phyloP scores from a whole-genome alignment of 345 rosid genomes.

The Noccaea bulbosa region DNA sequence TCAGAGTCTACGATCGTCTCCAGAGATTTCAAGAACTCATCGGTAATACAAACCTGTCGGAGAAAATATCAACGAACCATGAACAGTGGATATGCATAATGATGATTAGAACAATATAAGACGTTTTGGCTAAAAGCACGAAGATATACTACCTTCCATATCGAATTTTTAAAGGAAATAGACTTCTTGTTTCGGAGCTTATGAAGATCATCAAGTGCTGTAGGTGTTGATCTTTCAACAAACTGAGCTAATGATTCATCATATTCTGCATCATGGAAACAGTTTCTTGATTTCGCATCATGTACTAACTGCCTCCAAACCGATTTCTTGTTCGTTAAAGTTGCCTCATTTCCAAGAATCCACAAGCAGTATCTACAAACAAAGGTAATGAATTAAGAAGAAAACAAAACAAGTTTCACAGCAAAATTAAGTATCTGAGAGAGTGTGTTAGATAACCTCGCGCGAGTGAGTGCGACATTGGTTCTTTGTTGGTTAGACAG shows the following conservation, averaged over 20 bases:
- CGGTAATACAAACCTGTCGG: slow-evolving; percentile 40
- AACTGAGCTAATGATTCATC: slow-evolving; percentile 41
- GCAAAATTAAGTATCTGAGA: background rate
- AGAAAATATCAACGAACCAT: background rate
- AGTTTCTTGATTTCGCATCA: slow-evolving; percentile 45
- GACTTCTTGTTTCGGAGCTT: slow-evolving; percentile 30
- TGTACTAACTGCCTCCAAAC: slow-evolving; percentile 46
- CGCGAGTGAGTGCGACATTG: slow-evolving; percentile 53
- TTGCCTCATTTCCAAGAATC: slow-evolving; percentile 55
- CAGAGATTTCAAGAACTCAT: slow-evolving; percentile 41
- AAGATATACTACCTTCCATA: slow-evolving; percentile 41
- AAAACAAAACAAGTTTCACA: slow-evolving; percentile 5
- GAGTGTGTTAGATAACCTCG: slow-evolving; percentile 43
- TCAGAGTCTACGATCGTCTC: slow-evolving; percentile 27
- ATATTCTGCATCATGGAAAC: slow-evolving; percentile 49
- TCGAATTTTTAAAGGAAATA: slow-evolving; percentile 38
- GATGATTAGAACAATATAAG: too few species aligned
- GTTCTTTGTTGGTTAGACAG: slow-evolving; percentile 47
- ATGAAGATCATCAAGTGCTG: slow-evolving; percentile 39
- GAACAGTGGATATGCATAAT: background rate
- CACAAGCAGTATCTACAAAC: slow-evolving; percentile 49
- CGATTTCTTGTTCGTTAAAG: slow-evolving; percentile 41
- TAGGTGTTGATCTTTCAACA: slow-evolving; percentile 31
- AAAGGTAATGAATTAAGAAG: background rate
- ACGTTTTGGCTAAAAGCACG: too few species aligned